Percentiles rank a stretch among this genome's conserved stretches.
These are phyloP conservation scores for Novymonas esmeraldas DNA, from an alignment of 208 protist species.

Conservation along the genomic window DNA sequence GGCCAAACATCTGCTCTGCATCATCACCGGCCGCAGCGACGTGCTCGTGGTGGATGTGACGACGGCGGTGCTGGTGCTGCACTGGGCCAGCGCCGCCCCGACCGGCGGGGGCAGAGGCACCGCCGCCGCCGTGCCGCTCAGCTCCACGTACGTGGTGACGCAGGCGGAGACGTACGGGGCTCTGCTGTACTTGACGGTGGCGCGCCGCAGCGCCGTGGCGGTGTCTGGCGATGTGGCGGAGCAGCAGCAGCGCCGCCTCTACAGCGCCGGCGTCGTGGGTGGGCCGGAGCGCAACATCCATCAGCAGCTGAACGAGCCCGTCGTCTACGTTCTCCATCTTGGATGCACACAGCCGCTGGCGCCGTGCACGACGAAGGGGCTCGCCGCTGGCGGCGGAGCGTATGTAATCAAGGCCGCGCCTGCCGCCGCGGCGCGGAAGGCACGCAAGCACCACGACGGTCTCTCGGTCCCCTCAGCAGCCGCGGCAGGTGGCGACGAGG, in stretches of 20 bases:
- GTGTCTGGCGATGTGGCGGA: background rate
- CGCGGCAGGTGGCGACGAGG: background rate
- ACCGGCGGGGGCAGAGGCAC: slow-evolving; percentile 12
- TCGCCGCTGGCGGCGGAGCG: slow-evolving; percentile 24
- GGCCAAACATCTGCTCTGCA: slow-evolving; percentile 31
- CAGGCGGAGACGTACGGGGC: slow-evolving; percentile 40
- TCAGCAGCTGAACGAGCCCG: slow-evolving; percentile 21
- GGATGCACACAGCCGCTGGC: slow-evolving; percentile 34
- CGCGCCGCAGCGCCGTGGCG: slow-evolving; percentile 16
- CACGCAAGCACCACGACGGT: background rate
- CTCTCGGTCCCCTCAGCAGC: too few species aligned
- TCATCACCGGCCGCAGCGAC: slow-evolving; percentile 34
- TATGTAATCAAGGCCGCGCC: slow-evolving; percentile 25
- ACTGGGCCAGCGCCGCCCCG: slow-evolving; percentile 14
- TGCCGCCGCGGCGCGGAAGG: slow-evolving; percentile 1
- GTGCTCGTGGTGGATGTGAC: slow-evolving; percentile 34
- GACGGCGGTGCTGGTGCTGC: slow-evolving; percentile 25
- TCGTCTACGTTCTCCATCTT: slow-evolving; percentile 37
- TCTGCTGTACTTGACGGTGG: slow-evolving; percentile 35
- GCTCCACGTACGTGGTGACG: slow-evolving; percentile 19
- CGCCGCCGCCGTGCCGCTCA: slow-evolving; percentile 19
- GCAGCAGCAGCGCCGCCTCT: background rate
- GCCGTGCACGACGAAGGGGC: slow-evolving; percentile 13
- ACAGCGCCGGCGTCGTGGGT: background rate
- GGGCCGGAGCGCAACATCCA: slow-evolving; percentile 25